A percentile compares a stretch with the other conserved stretches of the same genome.
Evolutionary conservation across 805 yeast species (phyloP).

Genomic region (Lachancea thermotolerans): DNA sequence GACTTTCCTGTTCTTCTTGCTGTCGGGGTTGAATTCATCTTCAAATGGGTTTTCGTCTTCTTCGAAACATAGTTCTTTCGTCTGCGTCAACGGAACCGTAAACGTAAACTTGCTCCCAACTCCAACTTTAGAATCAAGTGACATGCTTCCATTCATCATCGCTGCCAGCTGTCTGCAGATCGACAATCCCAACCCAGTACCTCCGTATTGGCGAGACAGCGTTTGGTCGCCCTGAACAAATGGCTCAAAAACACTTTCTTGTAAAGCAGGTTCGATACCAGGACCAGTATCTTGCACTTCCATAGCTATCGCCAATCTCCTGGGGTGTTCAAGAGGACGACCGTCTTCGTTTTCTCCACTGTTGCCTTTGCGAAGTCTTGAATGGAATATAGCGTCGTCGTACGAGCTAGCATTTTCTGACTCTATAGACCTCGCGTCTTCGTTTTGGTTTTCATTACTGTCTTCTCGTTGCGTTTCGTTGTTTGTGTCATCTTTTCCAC

Average conservation of each 20-base stretch:
- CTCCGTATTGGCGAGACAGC: conserved; percentile 83
- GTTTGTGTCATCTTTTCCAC: not conserved
- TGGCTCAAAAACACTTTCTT: conserved; percentile 85
- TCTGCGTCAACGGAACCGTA: conserved; percentile 66
- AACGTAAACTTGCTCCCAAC: conserved; percentile 81
- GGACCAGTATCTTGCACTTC: conserved; percentile 89
- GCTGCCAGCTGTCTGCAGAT: conserved; percentile 87
- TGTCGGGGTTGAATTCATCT: conserved; percentile 58
- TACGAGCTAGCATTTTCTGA: conserved; percentile 34
- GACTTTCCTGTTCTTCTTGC: conserved; percentile 44
- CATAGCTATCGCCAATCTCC: conserved; percentile 39
- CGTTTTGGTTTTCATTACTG: conserved; percentile 12
- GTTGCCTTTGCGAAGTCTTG: conserved; percentile 34
- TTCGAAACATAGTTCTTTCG: conserved; percentile 28
- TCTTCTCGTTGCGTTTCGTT: conserved; percentile 7
- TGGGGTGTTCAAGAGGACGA: conserved; percentile 20
- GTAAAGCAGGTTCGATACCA: conserved; percentile 80
- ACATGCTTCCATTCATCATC: conserved; percentile 84
- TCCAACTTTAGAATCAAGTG: conserved; percentile 66
- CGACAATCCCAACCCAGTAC: conserved; percentile 87
- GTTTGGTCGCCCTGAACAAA: conserved; percentile 97
- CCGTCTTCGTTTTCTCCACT: conserved; percentile 11
- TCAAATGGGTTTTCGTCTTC: conserved; percentile 41
- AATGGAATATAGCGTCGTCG: conserved; percentile 38
- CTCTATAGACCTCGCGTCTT: conserved; percentile 12